A percentile compares a stretch with the other conserved stretches of the same genome.
Conservation (phyloP, 805 yeast genomes). For the Starmerella apicola region DNA sequence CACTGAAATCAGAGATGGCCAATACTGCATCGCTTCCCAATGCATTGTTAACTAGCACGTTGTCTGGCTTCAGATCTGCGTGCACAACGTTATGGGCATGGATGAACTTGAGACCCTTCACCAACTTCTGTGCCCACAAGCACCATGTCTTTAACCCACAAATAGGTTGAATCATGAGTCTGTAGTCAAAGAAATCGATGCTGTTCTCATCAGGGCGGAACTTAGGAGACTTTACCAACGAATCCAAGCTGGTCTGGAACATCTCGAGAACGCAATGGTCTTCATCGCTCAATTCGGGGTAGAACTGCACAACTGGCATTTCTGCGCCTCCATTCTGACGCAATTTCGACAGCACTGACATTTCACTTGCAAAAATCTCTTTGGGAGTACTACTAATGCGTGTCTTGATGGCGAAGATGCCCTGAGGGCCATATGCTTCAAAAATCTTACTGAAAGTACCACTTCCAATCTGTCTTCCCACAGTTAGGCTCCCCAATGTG, state of each 20-base stretch:
- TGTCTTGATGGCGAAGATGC: constrained; percentile 55
- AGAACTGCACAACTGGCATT: constrained; percentile 10
- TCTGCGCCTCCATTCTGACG: background rate
- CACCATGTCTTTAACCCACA: constrained; percentile 21
- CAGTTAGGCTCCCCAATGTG: constrained; percentile 24
- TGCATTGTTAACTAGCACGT: constrained; percentile 28
- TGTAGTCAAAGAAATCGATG: constrained; percentile 15
- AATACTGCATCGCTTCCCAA: constrained; percentile 19
- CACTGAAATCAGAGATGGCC: constrained; percentile 38
- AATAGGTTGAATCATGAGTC: constrained; percentile 15
- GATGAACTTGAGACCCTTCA: constrained; percentile 19
- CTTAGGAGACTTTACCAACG: constrained; percentile 8
- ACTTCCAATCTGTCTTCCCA: constrained; percentile 33
- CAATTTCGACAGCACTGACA: constrained; percentile 9
- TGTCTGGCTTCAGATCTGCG: constrained; percentile 39
- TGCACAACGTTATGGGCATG: constrained; percentile 30
- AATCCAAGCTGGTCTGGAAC: constrained; percentile 14
- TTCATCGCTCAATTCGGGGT: constrained; percentile 12
- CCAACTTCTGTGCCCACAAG: constrained; percentile 22
- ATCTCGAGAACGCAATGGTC: constrained; percentile 16
- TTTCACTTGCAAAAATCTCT: constrained; percentile 13
- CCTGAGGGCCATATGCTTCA: constrained; percentile 40
- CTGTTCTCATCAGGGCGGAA: constrained; percentile 1
- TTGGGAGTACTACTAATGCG: constrained; percentile 14
- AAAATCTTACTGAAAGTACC: constrained; percentile 90